phyloP scores from a whole-genome alignment of 176 grass and related monocot genomes.

The Melocanna baccifera region DNA sequence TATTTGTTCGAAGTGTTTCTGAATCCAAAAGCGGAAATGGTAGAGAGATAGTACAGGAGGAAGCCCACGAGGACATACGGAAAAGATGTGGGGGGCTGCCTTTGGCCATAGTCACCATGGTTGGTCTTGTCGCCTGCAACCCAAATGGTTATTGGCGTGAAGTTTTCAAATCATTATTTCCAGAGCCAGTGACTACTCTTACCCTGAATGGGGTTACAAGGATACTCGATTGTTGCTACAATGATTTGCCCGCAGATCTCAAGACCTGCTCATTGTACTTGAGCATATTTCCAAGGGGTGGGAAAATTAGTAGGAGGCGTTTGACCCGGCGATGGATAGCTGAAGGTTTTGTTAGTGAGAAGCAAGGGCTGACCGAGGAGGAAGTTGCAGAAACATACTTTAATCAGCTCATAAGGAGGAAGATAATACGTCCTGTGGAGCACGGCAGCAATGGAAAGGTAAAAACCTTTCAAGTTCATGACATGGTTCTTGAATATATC shows the following conservation, averaged over 20 bases:
- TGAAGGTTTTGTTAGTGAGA: neutral
- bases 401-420: neutral
- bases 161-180: neutral
- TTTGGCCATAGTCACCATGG: neutral
- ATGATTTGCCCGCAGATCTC: neutral
- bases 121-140: neutral
- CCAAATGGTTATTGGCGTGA: neutral
- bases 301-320: neutral
- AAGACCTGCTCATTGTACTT: constrained; percentile 8
- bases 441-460: neutral
- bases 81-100: neutral
- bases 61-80: neutral
- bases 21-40: neutral
- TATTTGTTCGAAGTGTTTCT: neutral
- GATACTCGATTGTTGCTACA: neutral
- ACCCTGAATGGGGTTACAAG: neutral
- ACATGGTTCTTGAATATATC: neutral
- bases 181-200: neutral
- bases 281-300: neutral
- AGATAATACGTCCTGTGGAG: neutral
- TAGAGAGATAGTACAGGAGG: neutral
- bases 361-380: neutral
- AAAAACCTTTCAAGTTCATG: neutral
- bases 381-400: neutral
- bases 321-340: neutral